A percentile compares a stretch with the other conserved stretches of the same genome.
Evolutionary conservation across 2,329 filamentous ascomycete species (phyloP).

Genomic region (Xylaria sp.): DNA sequence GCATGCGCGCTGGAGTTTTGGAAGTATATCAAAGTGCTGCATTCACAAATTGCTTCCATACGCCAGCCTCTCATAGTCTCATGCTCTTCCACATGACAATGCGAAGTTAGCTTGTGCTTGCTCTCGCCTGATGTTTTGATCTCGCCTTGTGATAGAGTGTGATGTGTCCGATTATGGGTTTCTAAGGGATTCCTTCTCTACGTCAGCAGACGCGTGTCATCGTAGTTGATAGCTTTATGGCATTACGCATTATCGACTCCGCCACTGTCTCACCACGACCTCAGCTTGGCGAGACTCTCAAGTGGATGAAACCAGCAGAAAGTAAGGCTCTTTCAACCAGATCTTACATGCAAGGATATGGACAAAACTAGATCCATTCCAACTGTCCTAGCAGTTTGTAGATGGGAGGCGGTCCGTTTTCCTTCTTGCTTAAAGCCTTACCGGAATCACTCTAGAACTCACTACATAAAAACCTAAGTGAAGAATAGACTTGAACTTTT

Average conservation of each 20-base stretch:
- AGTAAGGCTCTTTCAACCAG: not conserved
- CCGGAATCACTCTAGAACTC: not conserved
- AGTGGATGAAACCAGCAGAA: too few relatives aligned
- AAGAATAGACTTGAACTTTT: not conserved
- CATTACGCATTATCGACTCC: not conserved
- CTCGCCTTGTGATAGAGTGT: not conserved
- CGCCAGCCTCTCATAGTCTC: not conserved
- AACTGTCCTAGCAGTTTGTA: not conserved
- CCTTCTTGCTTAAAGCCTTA: too few relatives aligned
- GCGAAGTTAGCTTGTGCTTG: not conserved
- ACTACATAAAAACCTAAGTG: not conserved
- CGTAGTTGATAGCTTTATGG: not conserved
- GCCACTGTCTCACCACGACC: not conserved
- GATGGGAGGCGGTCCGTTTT: not conserved
- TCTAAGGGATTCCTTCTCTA: not conserved
- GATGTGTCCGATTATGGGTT: not conserved
- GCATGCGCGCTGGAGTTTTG: conserved; percentile 16
- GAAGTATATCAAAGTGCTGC: conserved; percentile 18
- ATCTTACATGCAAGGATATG: not conserved
- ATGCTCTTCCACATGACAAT: not conserved
- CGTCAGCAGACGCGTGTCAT: conserved; percentile 25
- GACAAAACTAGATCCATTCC: not conserved
- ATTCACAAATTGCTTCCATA: conserved; percentile 11
- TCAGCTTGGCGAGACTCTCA: not conserved
- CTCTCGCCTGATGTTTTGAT: not conserved